phyloP scores from a whole-genome alignment of 169 alveolate species.

The Plasmodium reichenowi region DNA sequence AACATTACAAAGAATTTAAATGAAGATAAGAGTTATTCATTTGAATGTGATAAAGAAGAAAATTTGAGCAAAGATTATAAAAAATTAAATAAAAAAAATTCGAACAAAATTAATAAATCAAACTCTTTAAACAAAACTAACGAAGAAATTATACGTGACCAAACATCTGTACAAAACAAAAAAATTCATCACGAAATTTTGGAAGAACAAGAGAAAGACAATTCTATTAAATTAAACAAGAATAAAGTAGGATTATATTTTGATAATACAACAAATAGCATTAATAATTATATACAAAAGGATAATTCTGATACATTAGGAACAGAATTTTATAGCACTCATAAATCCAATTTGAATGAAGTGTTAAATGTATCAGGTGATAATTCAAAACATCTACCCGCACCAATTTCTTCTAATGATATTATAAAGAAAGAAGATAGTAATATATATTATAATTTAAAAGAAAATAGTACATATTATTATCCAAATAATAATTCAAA shows the following conservation, averaged over 20 bases:
- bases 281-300: slow-evolving; percentile 5
- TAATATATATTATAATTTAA: slow-evolving; percentile 13
- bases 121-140: slow-evolving; percentile 7
- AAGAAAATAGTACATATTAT: slow-evolving; percentile 3
- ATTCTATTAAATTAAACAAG: slow-evolving; percentile 27
- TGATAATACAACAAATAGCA: slow-evolving; percentile 11
- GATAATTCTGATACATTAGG: slow-evolving; percentile 14
- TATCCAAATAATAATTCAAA: slow-evolving; percentile 22
- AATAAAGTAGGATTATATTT: slow-evolving; percentile 14
- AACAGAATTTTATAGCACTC: slow-evolving; percentile 5
- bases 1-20: slow-evolving; percentile 36
- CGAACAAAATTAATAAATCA: slow-evolving; percentile 18
- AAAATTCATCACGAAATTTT: background rate
- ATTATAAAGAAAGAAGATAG: slow-evolving; percentile 17
- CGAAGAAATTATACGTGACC: background rate
- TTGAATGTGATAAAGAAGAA: slow-evolving; percentile 17
- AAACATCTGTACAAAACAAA: slow-evolving; percentile 16
- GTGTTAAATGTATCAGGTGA: background rate
- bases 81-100: slow-evolving; percentile 34
- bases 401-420: slow-evolving; percentile 14
- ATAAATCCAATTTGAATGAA: slow-evolving; percentile 6
- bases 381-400: background rate
- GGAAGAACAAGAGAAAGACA: slow-evolving; percentile 33
- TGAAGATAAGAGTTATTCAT: slow-evolving; percentile 44
- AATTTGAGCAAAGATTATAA: slow-evolving; percentile 21